A percentile compares a stretch with the other conserved stretches of the same genome.
Conservation (phyloP, 2,329 filamentous ascomycete species). For the Trichoderma breve region DNA sequence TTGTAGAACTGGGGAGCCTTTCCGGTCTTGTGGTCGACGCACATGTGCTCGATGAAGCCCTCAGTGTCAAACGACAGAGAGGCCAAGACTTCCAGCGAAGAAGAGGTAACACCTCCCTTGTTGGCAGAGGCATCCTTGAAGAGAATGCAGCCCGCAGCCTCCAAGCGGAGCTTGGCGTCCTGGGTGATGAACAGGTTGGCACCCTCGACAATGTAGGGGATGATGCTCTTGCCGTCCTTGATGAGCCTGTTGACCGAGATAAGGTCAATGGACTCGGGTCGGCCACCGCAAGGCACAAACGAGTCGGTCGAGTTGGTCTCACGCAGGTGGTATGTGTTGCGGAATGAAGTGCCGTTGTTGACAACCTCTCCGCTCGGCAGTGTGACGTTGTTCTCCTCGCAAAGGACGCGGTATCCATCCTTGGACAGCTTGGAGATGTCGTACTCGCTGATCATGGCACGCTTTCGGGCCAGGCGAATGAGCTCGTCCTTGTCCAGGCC, state of each 20-base stretch:
- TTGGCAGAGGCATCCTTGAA: slow-evolving; percentile 99
- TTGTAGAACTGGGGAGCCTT: slow-evolving; percentile 87
- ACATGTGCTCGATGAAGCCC: slow-evolving; percentile 92
- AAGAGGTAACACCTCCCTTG: slow-evolving; percentile 97
- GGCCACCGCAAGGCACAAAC: slow-evolving; percentile 94
- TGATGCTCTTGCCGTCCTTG: slow-evolving; percentile 77
- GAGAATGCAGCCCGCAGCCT: slow-evolving; percentile 89
- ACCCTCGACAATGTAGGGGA: slow-evolving; percentile 96
- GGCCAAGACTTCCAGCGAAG: slow-evolving; percentile 91
- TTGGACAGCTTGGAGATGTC: slow-evolving; percentile 81
- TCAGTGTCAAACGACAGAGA: slow-evolving; percentile 91
- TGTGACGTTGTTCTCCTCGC: slow-evolving; percentile 86
- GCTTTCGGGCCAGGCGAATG: slow-evolving; percentile 76
- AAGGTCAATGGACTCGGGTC: slow-evolving; percentile 94
- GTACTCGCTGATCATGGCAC: slow-evolving; percentile 87
- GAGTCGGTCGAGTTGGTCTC: slow-evolving; percentile 73
- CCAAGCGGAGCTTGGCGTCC: slow-evolving; percentile 91
- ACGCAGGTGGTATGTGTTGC: slow-evolving; percentile 94
- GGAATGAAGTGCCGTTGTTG: slow-evolving; percentile 90
- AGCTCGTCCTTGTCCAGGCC: slow-evolving; percentile 85
- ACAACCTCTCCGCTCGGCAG: slow-evolving; percentile 84
- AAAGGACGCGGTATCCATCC: slow-evolving; percentile 85
- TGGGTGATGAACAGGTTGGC: slow-evolving; percentile 99
- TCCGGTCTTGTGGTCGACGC: slow-evolving; percentile 65
- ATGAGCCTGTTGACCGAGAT: slow-evolving; percentile 85